phyloP scores from a whole-genome alignment of 352 stramenopile genomes.

The Chrysophaeum taylorii region DNA sequence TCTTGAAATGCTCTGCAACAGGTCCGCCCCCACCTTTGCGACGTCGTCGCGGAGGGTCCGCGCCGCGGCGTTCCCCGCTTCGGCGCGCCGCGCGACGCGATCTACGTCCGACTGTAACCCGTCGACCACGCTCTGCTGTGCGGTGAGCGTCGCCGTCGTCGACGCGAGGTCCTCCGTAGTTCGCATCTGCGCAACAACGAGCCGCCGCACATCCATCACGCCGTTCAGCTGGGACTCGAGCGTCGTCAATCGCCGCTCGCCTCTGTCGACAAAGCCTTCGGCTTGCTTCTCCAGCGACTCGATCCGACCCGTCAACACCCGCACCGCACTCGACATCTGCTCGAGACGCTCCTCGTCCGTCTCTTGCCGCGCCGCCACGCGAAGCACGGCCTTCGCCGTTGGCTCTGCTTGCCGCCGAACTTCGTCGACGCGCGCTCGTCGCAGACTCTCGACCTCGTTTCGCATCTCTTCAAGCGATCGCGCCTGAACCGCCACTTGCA shows the following conservation, averaged over 20 bases:
- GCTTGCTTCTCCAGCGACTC: background rate
- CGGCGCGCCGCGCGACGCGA: background rate
- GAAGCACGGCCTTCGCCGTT: background rate
- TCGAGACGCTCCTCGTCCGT: background rate
- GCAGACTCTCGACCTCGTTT: background rate
- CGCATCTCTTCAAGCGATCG: background rate
- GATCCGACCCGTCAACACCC: background rate
- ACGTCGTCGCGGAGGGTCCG: background rate
- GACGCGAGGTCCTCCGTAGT: background rate
- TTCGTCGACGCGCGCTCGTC: background rate
- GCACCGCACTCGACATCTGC: background rate
- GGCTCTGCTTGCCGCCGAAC: background rate
- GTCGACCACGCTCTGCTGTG: background rate
- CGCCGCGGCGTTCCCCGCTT: too few species aligned
- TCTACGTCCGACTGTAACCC: background rate
- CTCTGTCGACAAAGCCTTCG: background rate
- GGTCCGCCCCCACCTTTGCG: background rate
- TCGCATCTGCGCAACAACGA: background rate
- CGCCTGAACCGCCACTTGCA: background rate
- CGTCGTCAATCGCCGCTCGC: background rate
- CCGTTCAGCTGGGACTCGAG: background rate
- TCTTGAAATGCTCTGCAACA: background rate
- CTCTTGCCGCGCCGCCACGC: background rate
- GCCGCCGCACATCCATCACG: background rate
- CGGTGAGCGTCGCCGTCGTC: background rate